Conservation (phyloP, 805 yeast genomes). For the Maudiozyma barnettii region DNA sequence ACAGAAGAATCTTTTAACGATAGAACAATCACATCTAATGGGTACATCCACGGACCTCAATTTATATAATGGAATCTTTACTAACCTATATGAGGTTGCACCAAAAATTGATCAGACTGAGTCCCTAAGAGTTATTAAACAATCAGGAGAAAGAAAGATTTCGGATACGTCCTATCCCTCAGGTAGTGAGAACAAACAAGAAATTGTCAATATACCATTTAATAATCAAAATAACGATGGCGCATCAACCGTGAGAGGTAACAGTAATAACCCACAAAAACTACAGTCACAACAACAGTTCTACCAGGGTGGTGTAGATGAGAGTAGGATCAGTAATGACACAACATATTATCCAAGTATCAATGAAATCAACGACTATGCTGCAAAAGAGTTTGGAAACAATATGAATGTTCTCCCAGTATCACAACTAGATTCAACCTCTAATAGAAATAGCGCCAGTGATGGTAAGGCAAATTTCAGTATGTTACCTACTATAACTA, state of each 20-base stretch:
- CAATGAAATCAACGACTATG: background rate
- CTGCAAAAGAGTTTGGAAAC: background rate
- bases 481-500: background rate
- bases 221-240: background rate
- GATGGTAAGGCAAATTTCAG: background rate
- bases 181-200: background rate
- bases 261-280: background rate
- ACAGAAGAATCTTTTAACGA: slow-evolving; percentile 21
- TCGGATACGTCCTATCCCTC: slow-evolving; percentile 1
- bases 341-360: slow-evolving; percentile 2
- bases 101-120: slow-evolving; percentile 11
- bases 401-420: too few relatives aligned
- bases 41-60: background rate
- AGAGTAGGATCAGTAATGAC: background rate
- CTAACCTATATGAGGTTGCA: slow-evolving; percentile 23
- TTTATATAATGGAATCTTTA: slow-evolving; percentile 10
- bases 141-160: slow-evolving; percentile 3
- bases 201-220: background rate
- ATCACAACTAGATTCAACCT: background rate
- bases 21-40: slow-evolving; percentile 10
- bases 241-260: background rate
- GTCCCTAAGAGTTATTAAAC: background rate
- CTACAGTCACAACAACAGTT: background rate
- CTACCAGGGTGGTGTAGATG: background rate
- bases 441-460: background rate